Evolutionary conservation across 2,329 filamentous ascomycete genomes (phyloP), one percentile per base, ranked within the genome.

Genomic region (Microsporum audouinii): DNA sequence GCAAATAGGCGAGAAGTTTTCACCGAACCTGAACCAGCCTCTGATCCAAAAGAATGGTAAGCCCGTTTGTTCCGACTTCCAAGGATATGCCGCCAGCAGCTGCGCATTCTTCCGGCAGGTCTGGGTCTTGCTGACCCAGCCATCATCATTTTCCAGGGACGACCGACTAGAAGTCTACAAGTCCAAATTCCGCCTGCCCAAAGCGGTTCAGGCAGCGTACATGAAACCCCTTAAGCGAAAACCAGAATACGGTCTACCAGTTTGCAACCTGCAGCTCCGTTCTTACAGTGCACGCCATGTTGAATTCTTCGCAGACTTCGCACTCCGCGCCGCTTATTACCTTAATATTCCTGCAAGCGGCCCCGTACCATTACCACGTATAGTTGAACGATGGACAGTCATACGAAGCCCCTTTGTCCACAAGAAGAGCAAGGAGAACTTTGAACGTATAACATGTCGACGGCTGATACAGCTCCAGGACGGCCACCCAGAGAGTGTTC

Each of bases 351-450:
- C 91, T 7, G 91, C 91, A 2, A 88, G 84, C 55, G 94, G 94
- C 0, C 91, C 94, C 4, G 80, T 94, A 4, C 90, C 92, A 8
- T 79, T 99, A 17, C 94, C 94, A 1, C 85, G 87, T 62, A 90
- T 92, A 65, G 88, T 84, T 14, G 89, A 99, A 78, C 84, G 91
- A 68, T 99, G 94, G 94, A 97, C 94, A 0, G 91, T 97, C 1
- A 90, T 91, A 7, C 84, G 85, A 69, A 84, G 84, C 70, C 88
- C 89, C 73, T 99, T 99, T 79, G 89, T 96, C 66, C 89, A 90
- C 80, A 99, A 97, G 78, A 99, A 99, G 78, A 87, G 85, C 41
- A 91, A 99, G 76, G 94, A 99, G 77, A 99, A 99, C 75, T 99
- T 95, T 71, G 92, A 97, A 78, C 83, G 94, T 60, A 86, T 94